Conservation (phyloP, 371 early-diverging fungal genomes). For the Dentiscutata heterogama region DNA sequence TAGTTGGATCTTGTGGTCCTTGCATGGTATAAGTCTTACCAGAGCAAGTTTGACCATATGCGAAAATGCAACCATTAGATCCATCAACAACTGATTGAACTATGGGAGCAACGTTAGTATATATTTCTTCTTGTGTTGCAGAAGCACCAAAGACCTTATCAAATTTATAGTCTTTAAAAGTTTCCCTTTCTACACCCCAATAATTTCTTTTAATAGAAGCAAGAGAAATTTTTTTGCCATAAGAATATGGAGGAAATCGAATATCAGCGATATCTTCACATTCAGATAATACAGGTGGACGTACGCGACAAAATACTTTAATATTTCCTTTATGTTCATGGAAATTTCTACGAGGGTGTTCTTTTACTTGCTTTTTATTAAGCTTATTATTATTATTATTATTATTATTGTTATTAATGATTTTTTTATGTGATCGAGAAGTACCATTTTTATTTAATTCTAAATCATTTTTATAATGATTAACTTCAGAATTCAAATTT, state of each 20-base stretch:
- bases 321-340: conserved; percentile 97
- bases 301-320: conserved; percentile 97
- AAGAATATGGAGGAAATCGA: conserved; percentile 15
- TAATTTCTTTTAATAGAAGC: neutral
- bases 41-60: conserved; percentile 99
- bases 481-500: too few species aligned
- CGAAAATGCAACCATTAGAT: conserved; percentile 98
- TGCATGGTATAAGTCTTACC: conserved; percentile 96
- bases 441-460: too few species aligned
- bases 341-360: too few species aligned
- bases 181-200: neutral
- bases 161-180: neutral
- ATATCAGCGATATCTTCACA: conserved; percentile 20
- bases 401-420: too few species aligned
- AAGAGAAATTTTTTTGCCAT: conserved; percentile 41
- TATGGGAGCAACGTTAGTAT: conserved; percentile 94
- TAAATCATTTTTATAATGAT: too few species aligned
- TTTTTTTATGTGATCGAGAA: too few species aligned
- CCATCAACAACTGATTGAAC: conserved; percentile 98
- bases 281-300: conserved; percentile 64
- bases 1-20: conserved; percentile 57
- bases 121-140: conserved; percentile 85
- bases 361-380: too few species aligned
- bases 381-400: too few species aligned
- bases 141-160: conserved; percentile 80